phyloP scores from a whole-genome alignment of 2,329 filamentous ascomycete species.

The Hymenoscyphus fraxineus region DNA sequence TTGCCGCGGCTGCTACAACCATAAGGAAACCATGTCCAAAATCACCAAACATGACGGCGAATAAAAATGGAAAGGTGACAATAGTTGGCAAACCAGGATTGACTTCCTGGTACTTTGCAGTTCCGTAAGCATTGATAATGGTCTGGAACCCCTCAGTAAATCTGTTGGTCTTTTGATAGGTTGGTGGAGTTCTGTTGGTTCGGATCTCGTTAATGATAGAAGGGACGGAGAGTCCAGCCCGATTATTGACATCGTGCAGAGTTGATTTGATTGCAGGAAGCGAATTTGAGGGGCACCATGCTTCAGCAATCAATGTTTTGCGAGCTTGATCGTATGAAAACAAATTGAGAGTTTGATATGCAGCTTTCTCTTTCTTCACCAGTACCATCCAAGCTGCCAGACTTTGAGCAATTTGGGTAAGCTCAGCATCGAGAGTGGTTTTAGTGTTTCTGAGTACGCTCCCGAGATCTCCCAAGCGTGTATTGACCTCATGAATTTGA shows the following conservation, averaged over 20 bases:
- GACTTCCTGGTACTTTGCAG: slow-evolving; percentile 93
- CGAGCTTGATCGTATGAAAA: slow-evolving; percentile 96
- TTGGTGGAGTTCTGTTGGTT: slow-evolving; percentile 95
- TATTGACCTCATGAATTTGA: slow-evolving; percentile 97
- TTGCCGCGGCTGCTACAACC: slow-evolving; percentile 74
- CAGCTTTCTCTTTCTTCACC: slow-evolving; percentile 96
- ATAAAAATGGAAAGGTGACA: slow-evolving; percentile 98
- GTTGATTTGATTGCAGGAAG: slow-evolving; percentile 86
- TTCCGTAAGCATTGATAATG: slow-evolving; percentile 97
- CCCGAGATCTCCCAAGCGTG: slow-evolving; percentile 80
- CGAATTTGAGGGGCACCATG: slow-evolving; percentile 93
- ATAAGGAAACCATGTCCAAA: slow-evolving; percentile 91
- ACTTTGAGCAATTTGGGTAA: slow-evolving; percentile 88
- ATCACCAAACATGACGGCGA: slow-evolving; percentile 99
- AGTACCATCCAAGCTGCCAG: slow-evolving; percentile 97
- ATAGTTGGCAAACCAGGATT: slow-evolving; percentile 95
- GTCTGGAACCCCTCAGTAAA: slow-evolving; percentile 98
- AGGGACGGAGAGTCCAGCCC: slow-evolving; percentile 91
- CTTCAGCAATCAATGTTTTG: slow-evolving; percentile 95
- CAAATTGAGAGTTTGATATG: slow-evolving; percentile 90
- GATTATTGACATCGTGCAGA: slow-evolving; percentile 92
- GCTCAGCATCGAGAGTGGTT: slow-evolving; percentile 85
- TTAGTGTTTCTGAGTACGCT: slow-evolving; percentile 95
- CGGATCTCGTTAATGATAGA: slow-evolving; percentile 98
- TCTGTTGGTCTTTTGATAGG: slow-evolving; percentile 96